Base-by-base conservation (phyloP, 1,139 yeast species). In the Pichia sp. region DNA sequence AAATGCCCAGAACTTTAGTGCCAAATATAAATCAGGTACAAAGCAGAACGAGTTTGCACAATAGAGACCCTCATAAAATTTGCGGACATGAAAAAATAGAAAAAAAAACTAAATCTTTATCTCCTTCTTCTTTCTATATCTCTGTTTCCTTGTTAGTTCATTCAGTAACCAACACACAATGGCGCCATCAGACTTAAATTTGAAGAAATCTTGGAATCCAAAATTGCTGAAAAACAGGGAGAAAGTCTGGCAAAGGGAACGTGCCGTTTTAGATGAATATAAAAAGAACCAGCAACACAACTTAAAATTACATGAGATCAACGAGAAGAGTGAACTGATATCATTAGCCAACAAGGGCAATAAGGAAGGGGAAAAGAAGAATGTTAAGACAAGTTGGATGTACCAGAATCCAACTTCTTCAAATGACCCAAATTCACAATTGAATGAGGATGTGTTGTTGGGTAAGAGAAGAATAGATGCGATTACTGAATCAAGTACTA, bases 161-260 rank as follows among this genome's bases (percentile, higher is more conserved):
- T 8, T 28, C 14, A 10, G 3, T 12, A 12, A 28, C 11, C 11
- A 1, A 2, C 9, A 28, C 33, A 18, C 31, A 1, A 75, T 75
- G 77, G 31, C 31, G 14, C 88, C 94, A 2, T 90, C 94, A 8
- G 96, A 91, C 66, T 72, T 91, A 54, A 91, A 91, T 63, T 67
- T 90, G 50, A 85, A 91, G 67, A 93, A 93, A 66, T 91, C 98
- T 51, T 93, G 98, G 98, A 90, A 91, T 65, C 97, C 98, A 4
- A 91, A 87, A 37, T 72, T 88, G 44, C 72, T 86, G 58, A 86
- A 86, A 67, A 93, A 93, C 71, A 91, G 85, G 67, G 84, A 83
- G 57, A 85, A 83, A 61, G 93, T 91, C 31, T 86, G 96, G 95
- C 75, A 82, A 57, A 76, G 73, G 48, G 98, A 93, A 61, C 91